Base-by-base conservation (phyloP, 805 yeast genomes). In the Candida cerambycidarum region DNA sequence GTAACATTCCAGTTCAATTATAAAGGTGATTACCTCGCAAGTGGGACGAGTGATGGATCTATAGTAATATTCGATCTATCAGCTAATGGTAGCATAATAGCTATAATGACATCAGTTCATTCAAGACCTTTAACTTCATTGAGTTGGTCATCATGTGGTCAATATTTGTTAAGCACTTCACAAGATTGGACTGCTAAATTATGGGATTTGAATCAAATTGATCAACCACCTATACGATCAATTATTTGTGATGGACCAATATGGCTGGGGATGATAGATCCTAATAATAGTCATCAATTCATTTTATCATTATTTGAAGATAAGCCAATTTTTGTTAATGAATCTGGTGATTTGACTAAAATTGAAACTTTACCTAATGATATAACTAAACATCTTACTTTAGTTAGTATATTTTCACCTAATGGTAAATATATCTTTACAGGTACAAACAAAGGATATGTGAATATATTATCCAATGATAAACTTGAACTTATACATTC, bases 11-110 rank as follows among this genome's bases (percentile, higher is more conserved):
- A 76, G 57, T 86, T 80, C 67, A 86, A 80, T 52, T 65, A 75
- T 6, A 78, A 78, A 39, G 97, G 97, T 5, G 96, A 88, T 58
- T 90, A 90, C 56, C 61, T 89, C 4, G 96, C 96, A 0, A 76
- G 85, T 2, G 97, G 97, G 0, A 65, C 83, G 25, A 67, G 76
- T 3, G 85, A 84, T 58, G 97, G 97, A 0, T 68, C 82, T 0
- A 78, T 89, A 5, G 71, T 85, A 15, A 76, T 89, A 11, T 81
- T 83, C 51, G 96, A 89, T 59, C 71, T 79, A 54, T 87, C 83
- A 53, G 84, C 93, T 17, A 65, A 66, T 46, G 80, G 79, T 17
- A 79, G 79, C 18, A 76, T 80, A 2, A 68, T 88, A 5, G 72
- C 77, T 2, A 71, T 75, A 9, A 63, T 85, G 23, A 68, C 75